These are phyloP conservation scores for Vitis rotundifolia DNA, from an alignment of 164 flowering plant species.

Conservation along the genomic window DNA sequence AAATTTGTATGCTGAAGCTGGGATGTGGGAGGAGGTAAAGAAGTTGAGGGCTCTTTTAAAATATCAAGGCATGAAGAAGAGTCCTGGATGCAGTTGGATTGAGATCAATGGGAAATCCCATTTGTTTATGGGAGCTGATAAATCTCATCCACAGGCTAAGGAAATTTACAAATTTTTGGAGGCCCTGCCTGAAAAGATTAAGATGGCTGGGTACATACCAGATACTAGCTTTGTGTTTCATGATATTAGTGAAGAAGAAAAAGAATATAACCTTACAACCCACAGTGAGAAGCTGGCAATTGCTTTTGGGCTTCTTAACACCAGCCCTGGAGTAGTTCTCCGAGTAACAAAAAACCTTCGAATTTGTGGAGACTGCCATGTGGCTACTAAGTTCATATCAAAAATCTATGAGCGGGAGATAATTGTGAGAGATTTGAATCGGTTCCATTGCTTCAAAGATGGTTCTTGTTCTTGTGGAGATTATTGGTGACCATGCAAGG, in stretches of 20 bases:
- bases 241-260: conserved; percentile 30
- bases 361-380: conserved; percentile 58
- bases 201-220: conserved; percentile 46
- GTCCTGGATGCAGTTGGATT: conserved; percentile 59
- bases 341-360: conserved; percentile 60
- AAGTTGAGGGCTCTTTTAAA: conserved; percentile 32
- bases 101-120: conserved; percentile 49
- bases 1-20: conserved; percentile 54
- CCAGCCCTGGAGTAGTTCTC: conserved; percentile 37
- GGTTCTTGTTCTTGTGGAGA: conserved; percentile 46
- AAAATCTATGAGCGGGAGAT: conserved; percentile 45
- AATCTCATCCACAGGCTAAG: conserved; percentile 37
- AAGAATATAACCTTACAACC: too few species aligned
- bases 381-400: conserved; percentile 42
- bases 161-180: conserved; percentile 46
- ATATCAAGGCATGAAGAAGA: conserved; percentile 43
- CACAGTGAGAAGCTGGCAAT: conserved; percentile 52
- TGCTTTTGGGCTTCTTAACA: conserved; percentile 51
- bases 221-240: conserved; percentile 49
- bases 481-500: conserved; percentile 31
- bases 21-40: conserved; percentile 57
- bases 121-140: conserved; percentile 52
- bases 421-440: conserved; percentile 44
- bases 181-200: conserved; percentile 37
- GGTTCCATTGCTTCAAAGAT: conserved; percentile 47